Evolutionary conservation across 495 filamentous ascomycete species (phyloP), one percentile per base, ranked within the genome.

Genomic region (Podospora pseudopauciseta): DNA sequence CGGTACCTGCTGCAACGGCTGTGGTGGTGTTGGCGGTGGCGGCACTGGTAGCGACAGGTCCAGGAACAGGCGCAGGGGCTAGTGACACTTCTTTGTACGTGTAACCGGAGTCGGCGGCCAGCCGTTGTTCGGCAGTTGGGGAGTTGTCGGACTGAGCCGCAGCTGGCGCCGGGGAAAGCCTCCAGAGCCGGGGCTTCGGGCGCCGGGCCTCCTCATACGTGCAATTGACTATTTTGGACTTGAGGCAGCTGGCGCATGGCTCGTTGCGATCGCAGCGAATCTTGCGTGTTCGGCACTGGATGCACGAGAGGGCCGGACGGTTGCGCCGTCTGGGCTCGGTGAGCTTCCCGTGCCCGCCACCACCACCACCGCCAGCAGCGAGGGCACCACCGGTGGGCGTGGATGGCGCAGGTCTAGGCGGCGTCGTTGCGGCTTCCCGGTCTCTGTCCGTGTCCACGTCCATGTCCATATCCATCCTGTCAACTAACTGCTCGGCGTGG

Each of bases 201-300:
- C 75, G 73, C 26, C 75, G 74, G 18, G 75, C 73, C 49, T 79
- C 74, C 67, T 79, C 75, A 60, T 83, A 86, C 53, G 76, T 76
- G 72, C 82, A 85, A 60, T 77, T 80, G 62, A 78, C 76, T 28
- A 74, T 80, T 72, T 77, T 78, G 59, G 79, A 81, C 69, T 77
- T 77, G 61, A 84, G 75, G 69, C 85, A 86, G 65, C 82, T 83
- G 19, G 76, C 73, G 70, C 84, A 87, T 7, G 84, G 85, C 49
- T 80, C 71, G 57, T 78, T 80, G 65, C 81, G 81, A 66, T 86
- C 83, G 75, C 84, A 87, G 54, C 82, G 84, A 66, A 87, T 83
- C 74, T 86, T 87, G 61, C 84, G 83, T 13, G 78, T 84, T 15
- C 82, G 74, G 71, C 85, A 87, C 63, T 83, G 84, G 44, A 84